phyloP scores from a whole-genome alignment of 345 rosid species.

The Euphorbia pulcherrima region DNA sequence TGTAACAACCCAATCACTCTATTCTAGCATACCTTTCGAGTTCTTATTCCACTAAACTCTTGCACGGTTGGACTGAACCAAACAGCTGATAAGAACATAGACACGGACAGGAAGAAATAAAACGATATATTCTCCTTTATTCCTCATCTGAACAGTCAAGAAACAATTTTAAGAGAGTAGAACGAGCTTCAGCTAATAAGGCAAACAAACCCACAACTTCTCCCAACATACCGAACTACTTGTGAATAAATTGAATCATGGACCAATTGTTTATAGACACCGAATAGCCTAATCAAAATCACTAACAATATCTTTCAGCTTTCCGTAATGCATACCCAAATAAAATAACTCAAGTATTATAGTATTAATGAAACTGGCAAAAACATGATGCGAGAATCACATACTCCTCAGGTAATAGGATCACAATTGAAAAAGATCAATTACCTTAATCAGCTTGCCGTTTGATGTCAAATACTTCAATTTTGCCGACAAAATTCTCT shows the following conservation, averaged over 20 bases:
- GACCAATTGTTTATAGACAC: background rate
- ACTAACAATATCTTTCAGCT: background rate
- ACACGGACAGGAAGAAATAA: background rate
- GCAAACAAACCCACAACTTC: background rate
- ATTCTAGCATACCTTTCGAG: background rate
- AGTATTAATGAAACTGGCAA: background rate
- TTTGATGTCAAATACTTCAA: constrained; percentile 67
- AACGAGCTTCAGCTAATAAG: too few species aligned
- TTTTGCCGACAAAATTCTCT: constrained; percentile 75
- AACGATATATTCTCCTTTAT: background rate
- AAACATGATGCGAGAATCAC: background rate
- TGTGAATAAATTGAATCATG: background rate
- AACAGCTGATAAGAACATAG: background rate
- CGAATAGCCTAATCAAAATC: background rate
- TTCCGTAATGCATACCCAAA: background rate
- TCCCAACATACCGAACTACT: background rate
- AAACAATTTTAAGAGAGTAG: background rate
- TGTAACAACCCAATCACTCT: background rate
- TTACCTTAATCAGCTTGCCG: constrained; percentile 85
- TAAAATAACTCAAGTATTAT: background rate
- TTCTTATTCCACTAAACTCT: too few species aligned
- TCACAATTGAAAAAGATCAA: background rate
- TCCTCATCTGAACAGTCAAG: background rate
- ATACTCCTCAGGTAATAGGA: background rate
- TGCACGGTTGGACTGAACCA: too few species aligned